These are phyloP conservation scores for Roridomyces roridus DNA, from an alignment of 768 basidiomycete species.

Conservation along the genomic window DNA sequence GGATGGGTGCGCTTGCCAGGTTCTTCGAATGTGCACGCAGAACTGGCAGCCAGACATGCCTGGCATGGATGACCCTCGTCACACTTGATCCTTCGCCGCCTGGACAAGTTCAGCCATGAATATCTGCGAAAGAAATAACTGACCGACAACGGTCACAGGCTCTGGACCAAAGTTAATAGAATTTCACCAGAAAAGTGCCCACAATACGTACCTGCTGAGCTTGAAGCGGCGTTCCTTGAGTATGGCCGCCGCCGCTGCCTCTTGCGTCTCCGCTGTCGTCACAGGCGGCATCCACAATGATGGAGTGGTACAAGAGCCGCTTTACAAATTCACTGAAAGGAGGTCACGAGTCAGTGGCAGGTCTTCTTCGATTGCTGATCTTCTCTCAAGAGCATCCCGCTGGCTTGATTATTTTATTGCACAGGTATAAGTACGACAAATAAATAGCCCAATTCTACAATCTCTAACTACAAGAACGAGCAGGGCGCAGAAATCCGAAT, in stretches of 20 bases:
- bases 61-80: constrained; percentile 91
- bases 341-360: no score
- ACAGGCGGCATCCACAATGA: constrained; percentile 47
- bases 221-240: constrained; percentile 88
- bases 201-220: constrained; percentile 81
- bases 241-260: constrained; percentile 49
- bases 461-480: constrained; percentile 26
- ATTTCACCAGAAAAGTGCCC: constrained; percentile 1
- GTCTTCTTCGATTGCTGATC: no score
- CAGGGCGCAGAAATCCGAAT: constrained; percentile 24
- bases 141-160: constrained; percentile 93
- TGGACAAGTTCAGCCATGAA: constrained; percentile 33
- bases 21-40: constrained; percentile 87
- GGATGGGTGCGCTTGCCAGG: constrained; percentile 86
- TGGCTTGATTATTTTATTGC: no score
- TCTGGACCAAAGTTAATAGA: constrained; percentile 44
- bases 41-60: constrained; percentile 83
- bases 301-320: neutral
- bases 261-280: constrained; percentile 52
- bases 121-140: constrained; percentile 33
- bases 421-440: constrained; percentile 21
- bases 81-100: constrained; percentile 85
- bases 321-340: no score
- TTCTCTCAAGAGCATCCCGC: no score
- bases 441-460: constrained; percentile 25